A percentile compares a stretch with the other conserved stretches of the same genome.
These are phyloP conservation scores for Kondoa subrosea DNA, from an alignment of 768 basidiomycete species.

Conservation along the genomic window DNA sequence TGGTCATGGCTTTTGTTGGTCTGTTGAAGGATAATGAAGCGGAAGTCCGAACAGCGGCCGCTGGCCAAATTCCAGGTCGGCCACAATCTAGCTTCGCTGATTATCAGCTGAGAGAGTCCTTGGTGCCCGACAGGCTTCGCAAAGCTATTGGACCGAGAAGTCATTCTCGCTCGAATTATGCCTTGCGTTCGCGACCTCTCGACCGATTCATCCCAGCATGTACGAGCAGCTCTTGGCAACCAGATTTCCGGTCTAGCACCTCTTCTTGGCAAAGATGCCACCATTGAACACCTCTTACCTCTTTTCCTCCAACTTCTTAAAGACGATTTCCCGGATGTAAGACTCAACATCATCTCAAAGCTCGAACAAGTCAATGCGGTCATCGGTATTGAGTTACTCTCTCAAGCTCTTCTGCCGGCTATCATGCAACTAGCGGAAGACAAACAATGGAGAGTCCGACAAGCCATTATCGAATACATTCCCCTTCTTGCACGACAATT, in stretches of 20 bases:
- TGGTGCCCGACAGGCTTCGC: slow-evolving; percentile 57
- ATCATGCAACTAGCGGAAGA: slow-evolving; percentile 97
- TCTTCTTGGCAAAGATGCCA: slow-evolving; percentile 76
- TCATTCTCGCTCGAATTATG: slow-evolving; percentile 77
- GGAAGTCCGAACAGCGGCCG: slow-evolving; percentile 88
- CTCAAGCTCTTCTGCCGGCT: slow-evolving; percentile 86
- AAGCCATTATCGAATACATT: slow-evolving; percentile 98
- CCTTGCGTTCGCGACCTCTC: slow-evolving; percentile 90
- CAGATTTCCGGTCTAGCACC: slow-evolving; percentile 95
- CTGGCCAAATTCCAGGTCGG: slow-evolving; percentile 88
- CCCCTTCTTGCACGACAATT: slow-evolving; percentile 97
- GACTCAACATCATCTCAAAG: slow-evolving; percentile 95
- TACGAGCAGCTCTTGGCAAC: slow-evolving; percentile 84
- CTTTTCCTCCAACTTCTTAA: slow-evolving; percentile 90
- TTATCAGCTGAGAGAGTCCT: slow-evolving; percentile 2
- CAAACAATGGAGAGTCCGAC: slow-evolving; percentile 98
- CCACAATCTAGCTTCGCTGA: slow-evolving; percentile 3
- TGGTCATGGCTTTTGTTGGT: slow-evolving; percentile 80
- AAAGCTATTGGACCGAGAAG: slow-evolving; percentile 78
- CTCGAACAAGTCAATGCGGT: slow-evolving; percentile 93
- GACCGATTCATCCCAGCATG: slow-evolving; percentile 87
- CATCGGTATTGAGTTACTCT: slow-evolving; percentile 90
- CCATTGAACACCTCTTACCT: slow-evolving; percentile 89
- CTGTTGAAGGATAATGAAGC: slow-evolving; percentile 96
- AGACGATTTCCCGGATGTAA: slow-evolving; percentile 96